phyloP scores from a whole-genome alignment of 768 basidiomycete species.

The Podaxis sp. region DNA sequence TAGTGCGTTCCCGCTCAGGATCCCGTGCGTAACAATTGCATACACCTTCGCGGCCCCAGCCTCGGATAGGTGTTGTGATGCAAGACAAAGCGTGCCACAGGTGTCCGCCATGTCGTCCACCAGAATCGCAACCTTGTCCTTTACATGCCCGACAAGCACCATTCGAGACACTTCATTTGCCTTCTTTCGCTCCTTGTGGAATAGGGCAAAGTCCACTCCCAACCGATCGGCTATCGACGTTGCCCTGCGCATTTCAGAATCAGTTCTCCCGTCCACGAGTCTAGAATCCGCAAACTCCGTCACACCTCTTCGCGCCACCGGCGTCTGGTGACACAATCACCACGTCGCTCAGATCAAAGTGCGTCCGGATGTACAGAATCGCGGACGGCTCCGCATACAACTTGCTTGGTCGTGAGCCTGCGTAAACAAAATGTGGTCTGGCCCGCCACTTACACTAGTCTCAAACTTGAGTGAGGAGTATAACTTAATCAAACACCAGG shows the following conservation, averaged over 20 bases:
- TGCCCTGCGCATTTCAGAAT: conserved; percentile 51
- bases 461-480: conserved; percentile 8
- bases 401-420: conserved; percentile 31
- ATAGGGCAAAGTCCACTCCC: conserved; percentile 95
- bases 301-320: conserved; percentile 94
- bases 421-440: conserved; percentile 15
- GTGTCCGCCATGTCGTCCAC: conserved; percentile 99
- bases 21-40: conserved; percentile 96
- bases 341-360: conserved; percentile 79
- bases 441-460: conserved; percentile 19
- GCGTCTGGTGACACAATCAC: conserved; percentile 98
- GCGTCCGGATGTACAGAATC: conserved; percentile 89
- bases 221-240: conserved; percentile 96
- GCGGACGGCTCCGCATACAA: conserved; percentile 95
- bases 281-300: conserved; percentile 4
- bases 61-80: conserved; percentile 83
- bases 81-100: conserved; percentile 90
- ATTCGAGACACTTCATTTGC: conserved; percentile 93
- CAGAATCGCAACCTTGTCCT: conserved; percentile 88
- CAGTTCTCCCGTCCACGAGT: neutral
- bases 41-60: conserved; percentile 84
- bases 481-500: conserved; percentile 14
- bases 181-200: conserved; percentile 99
- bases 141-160: conserved; percentile 93
- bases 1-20: conserved; percentile 87